phyloP scores from a whole-genome alignment of 768 basidiomycete species.

The Clitopilus hobsonii region DNA sequence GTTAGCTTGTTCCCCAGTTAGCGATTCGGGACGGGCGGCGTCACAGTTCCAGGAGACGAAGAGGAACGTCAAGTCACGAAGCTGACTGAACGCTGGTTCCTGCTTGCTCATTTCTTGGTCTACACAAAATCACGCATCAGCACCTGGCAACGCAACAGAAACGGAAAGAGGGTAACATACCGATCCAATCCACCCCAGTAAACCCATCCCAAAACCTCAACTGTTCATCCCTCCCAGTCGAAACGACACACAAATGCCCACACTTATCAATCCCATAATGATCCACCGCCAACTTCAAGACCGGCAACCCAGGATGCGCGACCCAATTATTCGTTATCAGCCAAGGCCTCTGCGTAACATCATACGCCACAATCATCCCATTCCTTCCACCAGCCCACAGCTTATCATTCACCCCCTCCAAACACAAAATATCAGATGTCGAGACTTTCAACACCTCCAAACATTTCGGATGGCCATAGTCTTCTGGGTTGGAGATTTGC shows the following conservation, averaged over 20 bases:
- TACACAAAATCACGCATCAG: constrained; percentile 21
- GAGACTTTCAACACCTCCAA: constrained; percentile 77
- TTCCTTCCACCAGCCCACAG: constrained; percentile 88
- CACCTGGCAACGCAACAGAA: not conserved
- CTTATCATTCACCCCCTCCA: constrained; percentile 80
- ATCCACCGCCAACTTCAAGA: constrained; percentile 65
- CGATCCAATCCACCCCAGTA: constrained; percentile 79
- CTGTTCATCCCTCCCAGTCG: constrained; percentile 68
- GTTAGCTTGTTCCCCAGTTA: constrained; percentile 67
- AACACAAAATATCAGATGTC: constrained; percentile 71
- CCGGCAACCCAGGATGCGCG: constrained; percentile 68
- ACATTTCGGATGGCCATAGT: constrained; percentile 59
- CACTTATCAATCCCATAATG: constrained; percentile 68
- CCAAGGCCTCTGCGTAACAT: constrained; percentile 75
- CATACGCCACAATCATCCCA: constrained; percentile 80
- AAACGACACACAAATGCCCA: constrained; percentile 66
- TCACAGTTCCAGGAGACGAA: constrained; percentile 93
- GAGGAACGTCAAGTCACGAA: constrained; percentile 72
- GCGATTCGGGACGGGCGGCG: constrained; percentile 74
- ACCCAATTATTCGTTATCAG: constrained; percentile 82
- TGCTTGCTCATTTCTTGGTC: constrained; percentile 73
- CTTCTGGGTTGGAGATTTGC: constrained; percentile 37
- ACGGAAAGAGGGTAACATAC: constrained; percentile 43
- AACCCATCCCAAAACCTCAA: constrained; percentile 89
- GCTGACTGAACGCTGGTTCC: constrained; percentile 74